These are phyloP conservation scores for Botryotinia globosa DNA, from an alignment of 2,329 filamentous ascomycete genomes.

Conservation along the genomic window DNA sequence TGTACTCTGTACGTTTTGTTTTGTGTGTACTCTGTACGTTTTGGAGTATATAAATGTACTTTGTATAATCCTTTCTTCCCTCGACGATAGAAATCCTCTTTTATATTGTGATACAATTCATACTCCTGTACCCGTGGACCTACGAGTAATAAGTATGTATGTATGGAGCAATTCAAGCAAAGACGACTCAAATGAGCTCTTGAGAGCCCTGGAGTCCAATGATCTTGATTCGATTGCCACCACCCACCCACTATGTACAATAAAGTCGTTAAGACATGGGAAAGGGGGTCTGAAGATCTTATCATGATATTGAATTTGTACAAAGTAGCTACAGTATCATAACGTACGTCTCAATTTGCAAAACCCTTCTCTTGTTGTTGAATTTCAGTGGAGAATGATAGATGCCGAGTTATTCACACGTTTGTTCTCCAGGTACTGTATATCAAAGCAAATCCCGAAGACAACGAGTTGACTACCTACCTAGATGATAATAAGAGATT, in stretches of 20 bases:
- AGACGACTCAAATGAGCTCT: not conserved
- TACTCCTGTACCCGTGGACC: no score
- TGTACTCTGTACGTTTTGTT: no score
- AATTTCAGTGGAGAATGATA: not conserved
- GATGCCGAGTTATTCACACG: not conserved
- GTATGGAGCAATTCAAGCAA: no score
- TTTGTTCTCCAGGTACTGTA: not conserved
- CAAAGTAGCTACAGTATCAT: no score
- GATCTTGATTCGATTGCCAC: constrained; percentile 3
- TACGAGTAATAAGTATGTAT: no score
- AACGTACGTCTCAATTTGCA: not conserved
- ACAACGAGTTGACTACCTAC: not conserved
- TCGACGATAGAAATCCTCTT: no score
- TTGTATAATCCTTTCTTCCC: no score
- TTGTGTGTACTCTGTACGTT: no score
- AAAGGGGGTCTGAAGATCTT: constrained; percentile 16
- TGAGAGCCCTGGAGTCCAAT: not conserved
- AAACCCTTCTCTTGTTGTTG: not conserved
- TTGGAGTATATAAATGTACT: no score
- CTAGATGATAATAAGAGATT: not conserved
- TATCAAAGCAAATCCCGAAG: not conserved
- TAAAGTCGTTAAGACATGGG: not conserved
- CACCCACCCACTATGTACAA: not conserved
- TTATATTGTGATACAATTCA: no score
- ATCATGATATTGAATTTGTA: constrained; percentile 8